phyloP scores from a whole-genome alignment of 2,329 filamentous ascomycete species.

The Ceratocystis variospora region DNA sequence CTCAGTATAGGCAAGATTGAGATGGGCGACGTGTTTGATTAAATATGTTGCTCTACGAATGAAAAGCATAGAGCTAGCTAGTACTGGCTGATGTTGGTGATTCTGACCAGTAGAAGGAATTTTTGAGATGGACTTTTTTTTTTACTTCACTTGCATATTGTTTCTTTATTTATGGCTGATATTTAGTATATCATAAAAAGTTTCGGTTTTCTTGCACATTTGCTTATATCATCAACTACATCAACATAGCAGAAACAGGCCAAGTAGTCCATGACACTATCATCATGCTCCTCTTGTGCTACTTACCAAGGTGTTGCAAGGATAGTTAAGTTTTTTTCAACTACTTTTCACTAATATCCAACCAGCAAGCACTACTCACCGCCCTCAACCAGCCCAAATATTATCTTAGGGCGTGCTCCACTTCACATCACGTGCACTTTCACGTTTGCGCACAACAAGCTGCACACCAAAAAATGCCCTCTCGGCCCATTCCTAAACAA shows the following conservation, averaged over 20 bases:
- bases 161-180: not conserved
- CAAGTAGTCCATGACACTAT: not conserved
- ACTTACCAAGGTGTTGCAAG: not conserved
- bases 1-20: constrained; percentile 92
- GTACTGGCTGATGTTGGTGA: not conserved
- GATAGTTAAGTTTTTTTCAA: not conserved
- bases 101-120: not conserved
- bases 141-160: not conserved
- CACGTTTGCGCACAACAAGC: constrained; percentile 18
- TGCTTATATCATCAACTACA: not conserved
- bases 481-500: constrained; percentile 16
- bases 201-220: not conserved
- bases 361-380: not conserved
- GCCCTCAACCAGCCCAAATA: not conserved
- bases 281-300: not conserved
- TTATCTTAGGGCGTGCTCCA: constrained; percentile 18
- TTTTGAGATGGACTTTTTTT: not conserved
- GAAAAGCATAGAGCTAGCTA: not conserved
- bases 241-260: not conserved
- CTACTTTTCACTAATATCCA: not conserved
- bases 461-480: constrained; percentile 17
- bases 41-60: not conserved
- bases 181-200: constrained; percentile 6
- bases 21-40: constrained; percentile 21
- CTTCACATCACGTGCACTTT: constrained; percentile 16